A percentile compares a stretch with the other conserved stretches of the same genome.
Conservation (phyloP, 2,329 filamentous ascomycete genomes). For the Hysterium pulicare region DNA sequence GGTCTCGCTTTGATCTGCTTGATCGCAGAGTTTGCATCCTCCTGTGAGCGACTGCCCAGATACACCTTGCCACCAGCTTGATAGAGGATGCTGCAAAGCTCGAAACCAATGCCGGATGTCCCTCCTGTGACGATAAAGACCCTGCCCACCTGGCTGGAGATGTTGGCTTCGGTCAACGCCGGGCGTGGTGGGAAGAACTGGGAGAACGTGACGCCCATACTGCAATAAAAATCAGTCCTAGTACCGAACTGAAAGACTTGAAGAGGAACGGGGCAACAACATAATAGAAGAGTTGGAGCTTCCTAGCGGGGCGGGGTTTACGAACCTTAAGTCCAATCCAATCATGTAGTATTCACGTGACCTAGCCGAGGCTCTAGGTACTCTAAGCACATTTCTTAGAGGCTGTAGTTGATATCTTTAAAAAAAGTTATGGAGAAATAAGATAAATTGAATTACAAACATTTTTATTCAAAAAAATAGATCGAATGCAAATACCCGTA, state of each 20-base stretch:
- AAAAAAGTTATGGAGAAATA: no score
- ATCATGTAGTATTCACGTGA: not conserved
- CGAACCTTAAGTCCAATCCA: not conserved
- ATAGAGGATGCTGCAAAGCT: constrained; percentile 52
- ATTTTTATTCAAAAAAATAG: no score
- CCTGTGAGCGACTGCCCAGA: constrained; percentile 44
- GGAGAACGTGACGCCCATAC: not conserved
- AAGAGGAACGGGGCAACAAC: not conserved
- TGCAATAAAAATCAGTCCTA: not conserved
- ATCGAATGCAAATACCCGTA: no score
- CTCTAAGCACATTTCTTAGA: no score
- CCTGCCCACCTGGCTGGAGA: constrained; percentile 39
- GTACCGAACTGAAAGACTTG: not conserved
- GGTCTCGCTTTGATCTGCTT: constrained; percentile 35
- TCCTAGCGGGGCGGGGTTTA: not conserved
- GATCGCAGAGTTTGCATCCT: constrained; percentile 46
- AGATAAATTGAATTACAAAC: no score
- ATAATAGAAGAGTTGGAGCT: not conserved
- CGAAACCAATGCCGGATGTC: constrained; percentile 45
- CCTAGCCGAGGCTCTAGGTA: no score
- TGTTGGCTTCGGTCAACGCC: constrained; percentile 39
- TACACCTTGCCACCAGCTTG: constrained; percentile 50
- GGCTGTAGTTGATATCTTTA: no score
- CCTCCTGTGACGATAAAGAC: constrained; percentile 50
- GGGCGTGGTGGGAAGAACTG: constrained; percentile 30